These are phyloP conservation scores for Candida insectorum DNA, from an alignment of 805 yeast species.

Conservation along the genomic window DNA sequence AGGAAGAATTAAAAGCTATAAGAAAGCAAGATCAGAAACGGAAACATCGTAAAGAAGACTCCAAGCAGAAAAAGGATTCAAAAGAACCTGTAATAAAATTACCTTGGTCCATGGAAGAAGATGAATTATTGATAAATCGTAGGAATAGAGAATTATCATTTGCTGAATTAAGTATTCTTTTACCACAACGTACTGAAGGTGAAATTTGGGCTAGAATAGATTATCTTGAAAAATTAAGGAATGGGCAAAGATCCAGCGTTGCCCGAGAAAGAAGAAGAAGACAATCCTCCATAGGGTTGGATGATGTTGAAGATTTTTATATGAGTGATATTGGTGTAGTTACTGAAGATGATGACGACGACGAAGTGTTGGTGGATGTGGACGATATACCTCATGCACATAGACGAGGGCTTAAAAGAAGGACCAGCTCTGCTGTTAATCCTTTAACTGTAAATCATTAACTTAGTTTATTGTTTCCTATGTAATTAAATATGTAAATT, in stretches of 20 bases:
- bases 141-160: slow-evolving; percentile 57
- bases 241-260: slow-evolving; percentile 25
- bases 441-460: slow-evolving; percentile 26
- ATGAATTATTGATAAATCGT: slow-evolving; percentile 56
- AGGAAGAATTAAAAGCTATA: slow-evolving; percentile 14
- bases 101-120: slow-evolving; percentile 67
- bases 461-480: slow-evolving; percentile 1
- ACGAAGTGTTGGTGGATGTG: slow-evolving; percentile 35
- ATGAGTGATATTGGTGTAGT: slow-evolving; percentile 39
- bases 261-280: slow-evolving; percentile 29
- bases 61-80: slow-evolving; percentile 8
- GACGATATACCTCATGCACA: slow-evolving; percentile 27
- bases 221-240: slow-evolving; percentile 36
- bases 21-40: slow-evolving; percentile 8
- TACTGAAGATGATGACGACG: slow-evolving; percentile 28
- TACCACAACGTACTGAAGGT: slow-evolving; percentile 71
- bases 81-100: slow-evolving; percentile 22
- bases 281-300: slow-evolving; percentile 39
- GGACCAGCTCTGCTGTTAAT: slow-evolving; percentile 43
- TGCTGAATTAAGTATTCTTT: slow-evolving; percentile 68
- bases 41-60: slow-evolving; percentile 6
- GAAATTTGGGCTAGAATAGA: slow-evolving; percentile 67
- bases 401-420: slow-evolving; percentile 28
- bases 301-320: slow-evolving; percentile 42
- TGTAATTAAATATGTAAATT: slow-evolving; percentile 3